phyloP scores from a whole-genome alignment of 83 land plant species.

The Diphasiastrum complanatum region DNA sequence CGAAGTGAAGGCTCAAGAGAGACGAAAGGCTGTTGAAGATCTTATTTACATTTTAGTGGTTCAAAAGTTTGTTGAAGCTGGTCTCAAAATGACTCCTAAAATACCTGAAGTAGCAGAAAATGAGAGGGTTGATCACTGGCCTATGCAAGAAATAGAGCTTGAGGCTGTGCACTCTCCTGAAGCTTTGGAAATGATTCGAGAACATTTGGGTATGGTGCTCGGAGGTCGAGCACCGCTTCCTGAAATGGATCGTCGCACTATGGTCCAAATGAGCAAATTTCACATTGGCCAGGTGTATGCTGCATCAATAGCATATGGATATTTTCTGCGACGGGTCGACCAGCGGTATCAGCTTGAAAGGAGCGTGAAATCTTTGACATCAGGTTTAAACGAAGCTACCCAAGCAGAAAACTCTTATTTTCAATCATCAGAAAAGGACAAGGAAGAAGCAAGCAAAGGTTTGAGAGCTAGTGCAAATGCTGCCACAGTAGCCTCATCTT shows the following conservation, averaged over 20 bases:
- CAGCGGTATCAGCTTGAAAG: constrained; percentile 23
- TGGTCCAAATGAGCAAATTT: constrained; percentile 16
- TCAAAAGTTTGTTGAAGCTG: constrained; percentile 72
- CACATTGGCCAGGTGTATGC: constrained; percentile 18
- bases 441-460: too few species aligned
- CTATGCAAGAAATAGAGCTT: constrained; percentile 13
- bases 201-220: constrained; percentile 12
- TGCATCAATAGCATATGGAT: constrained; percentile 17
- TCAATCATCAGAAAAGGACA: constrained; percentile 29
- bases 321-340: constrained; percentile 16
- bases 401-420: constrained; percentile 8
- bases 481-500: constrained; percentile 17
- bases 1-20: constrained; percentile 73
- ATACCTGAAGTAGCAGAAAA: constrained; percentile 34
- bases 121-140: constrained; percentile 50
- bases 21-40: constrained; percentile 62
- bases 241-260: background rate
- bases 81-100: constrained; percentile 46
- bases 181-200: constrained; percentile 13
- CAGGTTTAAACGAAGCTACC: constrained; percentile 16
- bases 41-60: constrained; percentile 66
- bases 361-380: constrained; percentile 19
- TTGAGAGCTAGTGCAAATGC: constrained; percentile 16
- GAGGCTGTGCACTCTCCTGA: constrained; percentile 19
- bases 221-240: constrained; percentile 7